Evolutionary conservation across 257 asterid species (phyloP), one percentile per base, ranked within the genome.

Genomic region (Solanum etuberosum): DNA sequence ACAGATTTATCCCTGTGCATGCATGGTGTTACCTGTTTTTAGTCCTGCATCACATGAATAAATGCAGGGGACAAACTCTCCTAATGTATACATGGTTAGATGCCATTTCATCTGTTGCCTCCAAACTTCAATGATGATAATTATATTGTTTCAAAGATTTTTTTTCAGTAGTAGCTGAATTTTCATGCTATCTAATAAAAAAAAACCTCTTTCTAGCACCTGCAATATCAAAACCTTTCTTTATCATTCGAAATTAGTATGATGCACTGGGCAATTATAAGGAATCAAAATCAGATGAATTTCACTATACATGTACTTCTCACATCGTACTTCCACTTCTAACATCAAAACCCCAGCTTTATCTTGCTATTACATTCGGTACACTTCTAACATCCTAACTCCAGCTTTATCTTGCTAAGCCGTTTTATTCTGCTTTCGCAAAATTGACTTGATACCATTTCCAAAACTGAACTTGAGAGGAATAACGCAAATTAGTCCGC

Each of bases 401-500:
- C 63, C 59, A 14, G 21, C 1, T 48, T 48, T 48, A 48, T 48
- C 57, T 48, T 15, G 59, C 21, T 48, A 48, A 48, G 59, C 59
- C 63, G 11, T 86, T 46, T 34, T 34, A 34, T 34, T 43, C 37
- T 27, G 25, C 76, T 32, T 43, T 37, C 51, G 83, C 65, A 81
- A 85, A 34, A 31, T 73, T 59, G 43, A 5, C 29, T 10, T 32
- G 14, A 59, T 18, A 27, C 46, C 48, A 29, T 37, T 54, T 34
- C n/a, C 61, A 3, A 57, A 18, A 3, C 82, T 43, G 48, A 25
- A 20, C 70, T 25, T 15, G 12, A 65, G 21, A 27, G 46, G 32
- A 6, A 21, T 31, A 14, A 83, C 34, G 14, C 88, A 83, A 89
- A 46, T 93, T 91, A 92, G 34, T 91, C 94, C 23, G 90, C 86